These are phyloP conservation scores for Myriosclerotinia curreyana DNA, from an alignment of 2,329 filamentous ascomycete genomes.

Conservation along the genomic window DNA sequence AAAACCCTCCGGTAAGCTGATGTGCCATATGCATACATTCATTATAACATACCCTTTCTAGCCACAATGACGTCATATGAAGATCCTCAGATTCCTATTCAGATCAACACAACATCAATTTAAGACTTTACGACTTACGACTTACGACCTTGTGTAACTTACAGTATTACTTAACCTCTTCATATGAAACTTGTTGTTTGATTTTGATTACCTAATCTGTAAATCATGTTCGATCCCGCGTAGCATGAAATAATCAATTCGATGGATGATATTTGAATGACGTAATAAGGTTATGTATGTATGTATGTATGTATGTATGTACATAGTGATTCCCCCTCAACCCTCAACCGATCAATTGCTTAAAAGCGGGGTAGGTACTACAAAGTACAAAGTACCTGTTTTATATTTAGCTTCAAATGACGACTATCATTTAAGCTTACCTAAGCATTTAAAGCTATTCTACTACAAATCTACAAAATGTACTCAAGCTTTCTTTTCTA, in stretches of 20 bases:
- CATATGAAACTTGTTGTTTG: not conserved
- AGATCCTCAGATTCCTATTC: too few relatives aligned
- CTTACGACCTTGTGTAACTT: too few relatives aligned
- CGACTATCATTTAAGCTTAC: not conserved
- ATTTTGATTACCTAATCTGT: too few relatives aligned
- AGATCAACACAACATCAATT: too few relatives aligned
- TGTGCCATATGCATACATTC: too few relatives aligned
- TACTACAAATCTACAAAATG: not conserved
- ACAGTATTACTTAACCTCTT: too few relatives aligned
- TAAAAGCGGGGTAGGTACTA: not conserved
- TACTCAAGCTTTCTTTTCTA: not conserved
- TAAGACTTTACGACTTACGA: too few relatives aligned
- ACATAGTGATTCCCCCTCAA: too few relatives aligned
- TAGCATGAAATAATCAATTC: constrained; percentile 10
- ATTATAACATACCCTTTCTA: too few relatives aligned
- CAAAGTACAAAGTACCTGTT: not conserved
- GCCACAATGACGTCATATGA: too few relatives aligned
- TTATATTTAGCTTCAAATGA: not conserved
- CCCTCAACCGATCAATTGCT: not conserved
- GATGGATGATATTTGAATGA: constrained; percentile 5
- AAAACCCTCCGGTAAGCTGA: too few relatives aligned
- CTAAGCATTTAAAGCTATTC: not conserved
- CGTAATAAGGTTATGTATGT: not conserved
- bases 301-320: too few relatives aligned
- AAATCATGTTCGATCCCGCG: not conserved